phyloP scores from a whole-genome alignment of 768 basidiomycete species.

The Lentinus brumalis region DNA sequence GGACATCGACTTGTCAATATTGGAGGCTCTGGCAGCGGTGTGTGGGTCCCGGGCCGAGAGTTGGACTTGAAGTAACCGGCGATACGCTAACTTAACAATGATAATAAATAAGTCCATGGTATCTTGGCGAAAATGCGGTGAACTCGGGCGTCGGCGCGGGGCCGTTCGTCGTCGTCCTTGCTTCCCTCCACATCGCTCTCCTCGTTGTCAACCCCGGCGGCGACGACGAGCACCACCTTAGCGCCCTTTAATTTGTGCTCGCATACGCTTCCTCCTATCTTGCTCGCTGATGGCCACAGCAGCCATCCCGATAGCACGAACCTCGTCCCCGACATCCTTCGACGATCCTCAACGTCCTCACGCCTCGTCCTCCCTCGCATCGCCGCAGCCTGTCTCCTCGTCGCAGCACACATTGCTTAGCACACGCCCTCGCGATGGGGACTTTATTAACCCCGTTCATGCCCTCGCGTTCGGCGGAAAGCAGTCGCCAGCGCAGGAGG shows the following conservation, averaged over 20 bases:
- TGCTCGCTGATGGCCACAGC: conserved; percentile 8
- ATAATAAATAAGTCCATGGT: no score
- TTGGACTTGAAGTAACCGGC: no score
- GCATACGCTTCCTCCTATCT: background rate
- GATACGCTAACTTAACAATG: no score
- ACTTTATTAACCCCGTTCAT: conserved; percentile 37
- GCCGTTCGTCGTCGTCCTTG: background rate
- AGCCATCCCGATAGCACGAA: conserved; percentile 7
- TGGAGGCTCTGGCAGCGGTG: no score
- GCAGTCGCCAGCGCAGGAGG: conserved; percentile 42
- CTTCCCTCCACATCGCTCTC: background rate
- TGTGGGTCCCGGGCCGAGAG: no score
- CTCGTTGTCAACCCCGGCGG: conserved; percentile 16
- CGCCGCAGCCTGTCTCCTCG: conserved; percentile 1
- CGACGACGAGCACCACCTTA: conserved; percentile 7
- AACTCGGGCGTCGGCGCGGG: no score
- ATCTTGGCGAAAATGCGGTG: no score
- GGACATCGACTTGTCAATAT: no score
- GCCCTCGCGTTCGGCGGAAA: conserved; percentile 29
- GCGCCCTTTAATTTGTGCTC: background rate
- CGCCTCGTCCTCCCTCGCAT: conserved; percentile 8
- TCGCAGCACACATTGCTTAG: conserved; percentile 16
- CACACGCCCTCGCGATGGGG: conserved; percentile 29
- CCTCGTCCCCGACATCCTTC: conserved; percentile 8
- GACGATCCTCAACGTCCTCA: conserved; percentile 10